Evolutionary conservation across 352 stramenopile species (phyloP).

Genomic region (Detonula confervacea): DNA sequence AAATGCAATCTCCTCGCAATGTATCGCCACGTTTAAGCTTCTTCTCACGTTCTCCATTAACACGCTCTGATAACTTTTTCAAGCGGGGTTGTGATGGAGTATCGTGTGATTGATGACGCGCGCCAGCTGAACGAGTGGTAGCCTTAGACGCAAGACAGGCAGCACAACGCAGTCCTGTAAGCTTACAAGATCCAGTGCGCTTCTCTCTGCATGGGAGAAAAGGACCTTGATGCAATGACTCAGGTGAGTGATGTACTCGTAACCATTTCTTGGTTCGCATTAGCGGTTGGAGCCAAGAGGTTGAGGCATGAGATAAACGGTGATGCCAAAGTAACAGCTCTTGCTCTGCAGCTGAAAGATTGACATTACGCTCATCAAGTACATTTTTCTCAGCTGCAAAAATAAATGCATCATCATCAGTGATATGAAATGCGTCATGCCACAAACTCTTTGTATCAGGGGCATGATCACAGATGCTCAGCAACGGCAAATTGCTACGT

Average conservation of each 20-base stretch:
- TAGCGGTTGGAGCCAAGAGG: conserved; percentile 34
- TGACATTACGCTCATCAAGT: conserved; percentile 40
- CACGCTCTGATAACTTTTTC: background rate
- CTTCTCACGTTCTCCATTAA: conserved; percentile 8
- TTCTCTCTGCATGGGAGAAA: background rate
- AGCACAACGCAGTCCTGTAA: background rate
- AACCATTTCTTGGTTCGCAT: conserved; percentile 7
- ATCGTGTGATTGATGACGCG: conserved; percentile 2
- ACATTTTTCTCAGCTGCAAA: background rate
- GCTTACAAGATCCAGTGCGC: background rate
- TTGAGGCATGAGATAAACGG: conserved; percentile 47
- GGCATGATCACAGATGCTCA: background rate
- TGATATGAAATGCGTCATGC: background rate
- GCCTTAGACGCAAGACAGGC: background rate
- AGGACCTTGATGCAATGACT: background rate
- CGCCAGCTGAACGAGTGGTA: background rate
- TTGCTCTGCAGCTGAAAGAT: conserved; percentile 42
- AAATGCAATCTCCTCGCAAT: conserved; percentile 37
- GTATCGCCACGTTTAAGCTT: conserved; percentile 18
- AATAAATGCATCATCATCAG: background rate
- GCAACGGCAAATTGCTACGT: conserved; percentile 11
- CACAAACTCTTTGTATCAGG: background rate
- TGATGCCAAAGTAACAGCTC: conserved; percentile 55
- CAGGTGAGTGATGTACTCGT: too few relatives aligned
- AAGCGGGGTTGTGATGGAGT: background rate